Evolutionary conservation across 352 stramenopile species (phyloP).

Genomic region (Phytophthora agathidicida): DNA sequence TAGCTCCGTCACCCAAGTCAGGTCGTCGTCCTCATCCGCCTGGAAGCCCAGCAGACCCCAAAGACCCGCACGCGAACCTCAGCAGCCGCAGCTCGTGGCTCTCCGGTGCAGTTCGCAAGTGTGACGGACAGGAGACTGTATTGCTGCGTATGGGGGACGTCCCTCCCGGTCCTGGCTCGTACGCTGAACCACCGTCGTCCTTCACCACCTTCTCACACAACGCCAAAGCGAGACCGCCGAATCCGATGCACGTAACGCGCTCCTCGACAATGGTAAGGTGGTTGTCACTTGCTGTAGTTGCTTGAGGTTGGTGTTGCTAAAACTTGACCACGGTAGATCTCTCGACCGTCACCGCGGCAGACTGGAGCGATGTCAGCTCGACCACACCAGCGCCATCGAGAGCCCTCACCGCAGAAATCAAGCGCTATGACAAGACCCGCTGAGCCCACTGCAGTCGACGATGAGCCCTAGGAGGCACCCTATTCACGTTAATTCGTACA

Average conservation of each 20-base stretch:
- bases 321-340: constrained; percentile 15
- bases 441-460: constrained; percentile 14
- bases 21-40: constrained; percentile 42
- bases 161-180: constrained; percentile 69
- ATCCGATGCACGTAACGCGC: constrained; percentile 7
- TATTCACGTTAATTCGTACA: too few species aligned
- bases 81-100: constrained; percentile 85
- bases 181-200: constrained; percentile 70
- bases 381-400: constrained; percentile 8
- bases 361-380: constrained; percentile 14
- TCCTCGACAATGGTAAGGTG: constrained; percentile 24
- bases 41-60: constrained; percentile 47
- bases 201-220: constrained; percentile 83
- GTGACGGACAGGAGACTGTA: constrained; percentile 73
- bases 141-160: constrained; percentile 77
- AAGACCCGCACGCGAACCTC: constrained; percentile 77
- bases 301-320: constrained; percentile 15
- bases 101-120: constrained; percentile 77
- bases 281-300: not conserved
- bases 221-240: constrained; percentile 45
- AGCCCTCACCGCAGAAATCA: constrained; percentile 5
- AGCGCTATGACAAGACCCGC: constrained; percentile 24
- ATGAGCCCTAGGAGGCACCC: constrained; percentile 19
- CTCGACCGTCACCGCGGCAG: constrained; percentile 29
- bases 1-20: constrained; percentile 59